A percentile compares a stretch with the other conserved stretches of the same genome.
Conservation (phyloP, 2,329 filamentous ascomycete species). For the Colletotrichum lini region DNA sequence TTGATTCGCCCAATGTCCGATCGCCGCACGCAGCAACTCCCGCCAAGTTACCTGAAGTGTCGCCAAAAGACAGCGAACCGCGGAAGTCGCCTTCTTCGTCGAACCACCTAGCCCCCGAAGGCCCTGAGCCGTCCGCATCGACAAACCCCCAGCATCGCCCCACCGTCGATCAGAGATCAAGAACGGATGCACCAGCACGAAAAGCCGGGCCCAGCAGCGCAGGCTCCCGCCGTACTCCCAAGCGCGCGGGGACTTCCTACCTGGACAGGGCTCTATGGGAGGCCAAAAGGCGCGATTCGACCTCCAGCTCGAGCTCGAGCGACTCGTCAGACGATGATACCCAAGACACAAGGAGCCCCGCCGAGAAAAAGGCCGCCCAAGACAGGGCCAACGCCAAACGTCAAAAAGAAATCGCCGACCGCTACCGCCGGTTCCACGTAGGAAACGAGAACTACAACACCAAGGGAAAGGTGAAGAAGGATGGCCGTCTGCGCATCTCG, state of each 20-base stretch:
- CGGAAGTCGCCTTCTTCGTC: conserved; percentile 36
- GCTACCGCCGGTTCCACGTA: conserved; percentile 70
- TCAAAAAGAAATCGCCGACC: conserved; percentile 46
- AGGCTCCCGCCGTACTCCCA: conserved; percentile 40
- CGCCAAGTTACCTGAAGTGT: neutral
- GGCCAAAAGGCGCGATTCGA: conserved; percentile 42
- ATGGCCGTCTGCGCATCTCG: conserved; percentile 80
- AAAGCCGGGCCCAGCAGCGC: conserved; percentile 37
- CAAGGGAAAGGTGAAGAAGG: conserved; percentile 75
- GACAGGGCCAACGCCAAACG: conserved; percentile 28
- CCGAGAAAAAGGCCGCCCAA: conserved; percentile 19
- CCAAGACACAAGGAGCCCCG: conserved; percentile 4
- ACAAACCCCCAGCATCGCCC: conserved; percentile 32
- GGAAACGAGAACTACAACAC: conserved; percentile 76
- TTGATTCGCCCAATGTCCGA: conserved; percentile 40
- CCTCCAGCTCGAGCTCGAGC: conserved; percentile 45
- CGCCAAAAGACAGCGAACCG: conserved; percentile 3
- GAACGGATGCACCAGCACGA: conserved; percentile 44
- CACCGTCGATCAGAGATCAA: conserved; percentile 43
- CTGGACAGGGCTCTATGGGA: conserved; percentile 48
- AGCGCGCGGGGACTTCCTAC: conserved; percentile 49
- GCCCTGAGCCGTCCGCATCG: neutral
- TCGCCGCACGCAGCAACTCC: conserved; percentile 16
- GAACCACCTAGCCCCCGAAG: conserved; percentile 34
- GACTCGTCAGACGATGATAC: conserved; percentile 47